phyloP scores from a whole-genome alignment of 2,329 filamentous ascomycete species.

The Pseudocercospora macadamiae region DNA sequence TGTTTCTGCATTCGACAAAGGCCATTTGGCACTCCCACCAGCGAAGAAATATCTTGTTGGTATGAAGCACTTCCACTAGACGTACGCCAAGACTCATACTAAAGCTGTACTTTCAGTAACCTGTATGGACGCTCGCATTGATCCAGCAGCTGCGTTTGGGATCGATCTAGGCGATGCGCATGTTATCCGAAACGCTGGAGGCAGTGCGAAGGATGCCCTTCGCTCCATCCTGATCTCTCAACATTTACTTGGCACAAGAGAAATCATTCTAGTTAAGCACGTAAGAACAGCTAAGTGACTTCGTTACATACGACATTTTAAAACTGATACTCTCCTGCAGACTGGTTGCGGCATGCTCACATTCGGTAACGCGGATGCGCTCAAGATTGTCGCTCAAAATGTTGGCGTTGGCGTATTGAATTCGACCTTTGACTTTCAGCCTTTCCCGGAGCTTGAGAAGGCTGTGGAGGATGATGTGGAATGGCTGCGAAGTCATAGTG shows the following conservation, averaged over 20 bases:
- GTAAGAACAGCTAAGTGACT: not conserved
- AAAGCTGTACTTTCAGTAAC: conserved; percentile 57
- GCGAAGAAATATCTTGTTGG: conserved; percentile 68
- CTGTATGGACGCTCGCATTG: conserved; percentile 78
- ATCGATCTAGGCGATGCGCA: conserved; percentile 76
- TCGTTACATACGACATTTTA: not conserved
- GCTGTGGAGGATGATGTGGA: conserved; percentile 69
- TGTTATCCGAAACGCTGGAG: conserved; percentile 65
- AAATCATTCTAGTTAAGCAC: conserved; percentile 73
- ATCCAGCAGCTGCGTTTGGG: conserved; percentile 70
- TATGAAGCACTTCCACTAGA: conserved; percentile 41
- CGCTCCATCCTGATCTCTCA: conserved; percentile 77
- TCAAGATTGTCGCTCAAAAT: conserved; percentile 60
- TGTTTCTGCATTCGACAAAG: conserved; percentile 64
- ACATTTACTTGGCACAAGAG: conserved; percentile 74
- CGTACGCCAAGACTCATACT: not conserved
- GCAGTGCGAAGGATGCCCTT: conserved; percentile 64
- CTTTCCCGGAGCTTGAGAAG: conserved; percentile 65
- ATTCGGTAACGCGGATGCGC: conserved; percentile 63
- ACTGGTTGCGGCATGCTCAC: conserved; percentile 75
- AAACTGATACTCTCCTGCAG: conserved; percentile 40
- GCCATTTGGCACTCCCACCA: conserved; percentile 68
- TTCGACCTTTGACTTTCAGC: conserved; percentile 58
- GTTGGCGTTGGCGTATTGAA: conserved; percentile 29
- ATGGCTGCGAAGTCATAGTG: conserved; percentile 61